Evolutionary conservation across 192 early-diverging fungal species (phyloP).

Genomic region (Powellomyces hirtus): DNA sequence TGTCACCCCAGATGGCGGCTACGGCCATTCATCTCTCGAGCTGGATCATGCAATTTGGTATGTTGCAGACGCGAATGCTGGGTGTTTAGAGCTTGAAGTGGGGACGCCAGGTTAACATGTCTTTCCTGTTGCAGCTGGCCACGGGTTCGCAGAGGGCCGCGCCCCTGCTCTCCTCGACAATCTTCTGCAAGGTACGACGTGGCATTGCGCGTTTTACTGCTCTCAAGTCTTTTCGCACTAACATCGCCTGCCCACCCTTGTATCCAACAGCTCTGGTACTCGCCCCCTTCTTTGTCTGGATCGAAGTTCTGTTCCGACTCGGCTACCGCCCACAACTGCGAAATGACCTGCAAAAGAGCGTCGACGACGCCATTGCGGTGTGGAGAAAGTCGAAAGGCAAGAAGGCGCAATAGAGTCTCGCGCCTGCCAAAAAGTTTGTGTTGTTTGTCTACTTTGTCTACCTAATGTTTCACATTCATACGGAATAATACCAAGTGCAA

Average conservation of each 20-base stretch:
- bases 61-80: not conserved
- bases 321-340: conserved; percentile 76
- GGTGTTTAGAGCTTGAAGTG: too few species aligned
- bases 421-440: too few species aligned
- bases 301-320: conserved; percentile 76
- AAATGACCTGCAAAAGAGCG: conserved; percentile 56
- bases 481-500: too few species aligned
- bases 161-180: conserved; percentile 87
- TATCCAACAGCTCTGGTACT: conserved; percentile 72
- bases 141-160: conserved; percentile 82
- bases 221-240: conserved; percentile 21
- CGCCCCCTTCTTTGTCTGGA: conserved; percentile 92
- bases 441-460: too few species aligned
- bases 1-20: conserved; percentile 38
- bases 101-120: not conserved
- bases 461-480: too few species aligned
- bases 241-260: not conserved
- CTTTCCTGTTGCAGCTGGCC: conserved; percentile 56
- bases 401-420: too few species aligned
- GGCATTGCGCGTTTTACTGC: not conserved
- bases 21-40: conserved; percentile 61
- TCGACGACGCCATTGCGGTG: conserved; percentile 53
- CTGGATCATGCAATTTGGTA: conserved; percentile 86
- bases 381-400: conserved; percentile 16
- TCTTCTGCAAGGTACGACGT: conserved; percentile 70